Base-by-base conservation (phyloP, 1,139 yeast species). In the Scheffersomyces titani region DNA sequence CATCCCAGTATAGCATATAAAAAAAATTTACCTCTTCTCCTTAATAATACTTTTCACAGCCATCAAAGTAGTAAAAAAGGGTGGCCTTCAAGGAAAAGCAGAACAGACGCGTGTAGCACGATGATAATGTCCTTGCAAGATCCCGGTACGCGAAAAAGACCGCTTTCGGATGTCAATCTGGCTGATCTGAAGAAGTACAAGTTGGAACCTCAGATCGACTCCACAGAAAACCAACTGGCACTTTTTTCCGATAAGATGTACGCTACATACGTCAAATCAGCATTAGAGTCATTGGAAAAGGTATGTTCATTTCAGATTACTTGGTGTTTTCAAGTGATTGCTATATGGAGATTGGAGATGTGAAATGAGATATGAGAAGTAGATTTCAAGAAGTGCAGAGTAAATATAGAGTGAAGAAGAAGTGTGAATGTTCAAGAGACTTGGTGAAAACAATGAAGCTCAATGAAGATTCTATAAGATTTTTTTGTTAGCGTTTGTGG, bases 261-360 rank as follows among this genome's bases (percentile, higher is more conserved):
- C 72, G 73, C 81, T 54, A 80, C 89, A 50, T 85, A 82, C 67
- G 86, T 89, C 44, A 83, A 81, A 63, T 82, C 90, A 57, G 96
- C 96, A 46, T 75, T 90, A 62, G 89, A 87, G 54, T 84, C 89
- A 56, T 76, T 89, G 66, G 92, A 88, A 60, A 83, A 79, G 74
- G 80, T 76, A 49, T 44, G 36, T 19, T 19, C 47, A 47, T n/a
- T n/a, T n/a, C n/a, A n/a, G n/a, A 18, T 30, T 24, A 40, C 9
- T 22, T 36, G 44, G 45, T 7, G 19, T 48, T 50, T 53, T 49
- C 36, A 52, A 56, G 53, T 54, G 55, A 53, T 56, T 51, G 56
- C 47, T 48, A 48, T 49, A 53, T 53, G 50, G 49, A 53, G 52
- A 30, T 5, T 30, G 13, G 40, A 30, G 16, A 20, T 36, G 7